Conservation (phyloP, 768 basidiomycete species). For the Phallus indusiatus region DNA sequence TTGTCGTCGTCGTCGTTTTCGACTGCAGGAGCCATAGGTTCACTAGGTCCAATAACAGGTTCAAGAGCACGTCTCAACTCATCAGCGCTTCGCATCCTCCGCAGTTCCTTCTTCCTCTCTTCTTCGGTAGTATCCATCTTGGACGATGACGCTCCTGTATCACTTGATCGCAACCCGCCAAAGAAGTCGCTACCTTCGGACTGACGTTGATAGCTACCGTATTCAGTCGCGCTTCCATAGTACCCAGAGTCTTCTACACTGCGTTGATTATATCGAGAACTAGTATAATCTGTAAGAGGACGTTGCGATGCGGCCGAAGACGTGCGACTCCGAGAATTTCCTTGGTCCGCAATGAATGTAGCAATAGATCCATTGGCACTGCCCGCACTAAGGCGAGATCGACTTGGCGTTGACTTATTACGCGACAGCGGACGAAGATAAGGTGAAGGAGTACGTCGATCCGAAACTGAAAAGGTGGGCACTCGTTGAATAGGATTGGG, state of each 20-base stretch:
- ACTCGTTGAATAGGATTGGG: slow-evolving; percentile 45
- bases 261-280: neutral
- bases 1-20: neutral
- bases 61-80: slow-evolving; percentile 46
- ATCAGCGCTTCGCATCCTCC: slow-evolving; percentile 83
- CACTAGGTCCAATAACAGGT: slow-evolving; percentile 2
- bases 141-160: neutral
- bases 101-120: slow-evolving; percentile 45
- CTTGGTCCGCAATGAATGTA: slow-evolving; percentile 6
- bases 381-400: slow-evolving; percentile 19
- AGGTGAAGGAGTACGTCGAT: slow-evolving; percentile 14
- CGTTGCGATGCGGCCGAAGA: slow-evolving; percentile 1
- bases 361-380: slow-evolving; percentile 5
- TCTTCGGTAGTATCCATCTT: neutral
- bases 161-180: neutral
- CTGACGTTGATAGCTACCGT: neutral
- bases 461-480: slow-evolving; percentile 37
- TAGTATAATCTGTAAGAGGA: slow-evolving; percentile 4
- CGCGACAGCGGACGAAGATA: slow-evolving; percentile 43
- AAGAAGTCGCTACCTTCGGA: slow-evolving; percentile 7
- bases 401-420: slow-evolving; percentile 69
- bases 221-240: slow-evolving; percentile 17
- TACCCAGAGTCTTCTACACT: slow-evolving; percentile 33
- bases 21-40: neutral
- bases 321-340: neutral